phyloP scores from a whole-genome alignment of 768 basidiomycete species.

The Suillus bovinus region DNA sequence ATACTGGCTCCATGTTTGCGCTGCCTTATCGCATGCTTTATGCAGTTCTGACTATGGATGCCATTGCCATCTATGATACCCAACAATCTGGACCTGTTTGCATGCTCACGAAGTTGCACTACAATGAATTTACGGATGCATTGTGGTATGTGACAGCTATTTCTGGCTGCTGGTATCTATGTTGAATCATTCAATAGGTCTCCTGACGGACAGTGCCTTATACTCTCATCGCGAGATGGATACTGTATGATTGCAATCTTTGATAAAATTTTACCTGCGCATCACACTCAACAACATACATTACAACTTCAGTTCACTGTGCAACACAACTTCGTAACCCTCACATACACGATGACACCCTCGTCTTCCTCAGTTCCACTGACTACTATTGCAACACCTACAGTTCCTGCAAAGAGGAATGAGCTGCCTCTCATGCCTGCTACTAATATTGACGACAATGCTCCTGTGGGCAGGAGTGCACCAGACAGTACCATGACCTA shows the following conservation, averaged over 20 bases:
- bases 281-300: slow-evolving; percentile 89
- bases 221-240: slow-evolving; percentile 92
- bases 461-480: background rate
- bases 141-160: slow-evolving; percentile 68
- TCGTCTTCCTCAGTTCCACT: slow-evolving; percentile 36
- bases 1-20: slow-evolving; percentile 72
- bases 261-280: slow-evolving; percentile 87
- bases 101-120: slow-evolving; percentile 91
- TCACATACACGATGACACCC: slow-evolving; percentile 41
- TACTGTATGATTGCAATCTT: slow-evolving; percentile 96
- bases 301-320: slow-evolving; percentile 91
- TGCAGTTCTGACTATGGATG: slow-evolving; percentile 96
- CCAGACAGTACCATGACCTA: too few relatives aligned
- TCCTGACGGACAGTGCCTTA: slow-evolving; percentile 89
- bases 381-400: slow-evolving; percentile 32
- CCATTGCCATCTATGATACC: slow-evolving; percentile 93
- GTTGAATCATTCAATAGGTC: slow-evolving; percentile 63
- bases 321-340: slow-evolving; percentile 73
- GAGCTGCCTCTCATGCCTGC: slow-evolving; percentile 39
- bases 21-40: slow-evolving; percentile 94
- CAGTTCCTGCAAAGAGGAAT: slow-evolving; percentile 36
- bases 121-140: slow-evolving; percentile 96
- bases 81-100: slow-evolving; percentile 93
- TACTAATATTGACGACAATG: slow-evolving; percentile 26
- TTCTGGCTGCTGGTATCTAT: slow-evolving; percentile 4